Base-by-base conservation (phyloP, 2,329 filamentous ascomycete genomes). In the Thyridium curvatum region DNA sequence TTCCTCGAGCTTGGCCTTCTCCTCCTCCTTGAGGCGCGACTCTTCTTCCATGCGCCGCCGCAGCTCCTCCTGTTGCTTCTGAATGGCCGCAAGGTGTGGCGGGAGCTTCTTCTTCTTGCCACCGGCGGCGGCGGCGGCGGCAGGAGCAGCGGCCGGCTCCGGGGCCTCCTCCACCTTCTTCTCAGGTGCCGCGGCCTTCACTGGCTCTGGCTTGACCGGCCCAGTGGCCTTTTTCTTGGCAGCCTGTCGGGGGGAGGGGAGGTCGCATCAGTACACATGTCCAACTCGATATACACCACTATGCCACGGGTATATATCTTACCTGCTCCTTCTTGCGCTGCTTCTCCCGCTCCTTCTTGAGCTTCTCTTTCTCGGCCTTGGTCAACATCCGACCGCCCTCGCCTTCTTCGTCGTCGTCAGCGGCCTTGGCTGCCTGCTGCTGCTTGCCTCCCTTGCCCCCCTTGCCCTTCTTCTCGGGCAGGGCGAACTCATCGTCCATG, bases 281-380 rank as follows among this genome's bases (percentile, higher is more conserved):
- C n/a, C n/a, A n/a, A n/a, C n/a, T n/a, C n/a, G n/a, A n/a, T n/a
- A n/a, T n/a, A n/a, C n/a, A n/a, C n/a, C n/a, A n/a, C n/a, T n/a
- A n/a, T n/a, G n/a, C n/a, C n/a, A n/a, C n/a, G n/a, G n/a, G n/a
- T n/a, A 32, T 35, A 39, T 35, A 14, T 29, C 52, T 35, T 45
- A 93, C 88, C 78, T 97, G 85, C 65, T 98, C 93, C 79, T 90
- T 98, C 71, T 98, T 98, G 50, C 90, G 77, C 68, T 93, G 86
- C 79, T 98, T 98, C 71, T 98, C 93, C 45, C 88, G 82, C 70
- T 98, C 93, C 69, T 96, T 98, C 76, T 91, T 97, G 56, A 91
- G 74, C 66, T 88, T 94, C 63, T 98, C 93, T 71, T 98, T 98
- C 69, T 98, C 90, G 42, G 94, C 93, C 77, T 97, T 98, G 30